Percentiles rank a stretch among this genome's conserved stretches.
These are phyloP conservation scores for Phytophthora europaea DNA, from an alignment of 352 stramenopile genomes.

Conservation along the genomic window DNA sequence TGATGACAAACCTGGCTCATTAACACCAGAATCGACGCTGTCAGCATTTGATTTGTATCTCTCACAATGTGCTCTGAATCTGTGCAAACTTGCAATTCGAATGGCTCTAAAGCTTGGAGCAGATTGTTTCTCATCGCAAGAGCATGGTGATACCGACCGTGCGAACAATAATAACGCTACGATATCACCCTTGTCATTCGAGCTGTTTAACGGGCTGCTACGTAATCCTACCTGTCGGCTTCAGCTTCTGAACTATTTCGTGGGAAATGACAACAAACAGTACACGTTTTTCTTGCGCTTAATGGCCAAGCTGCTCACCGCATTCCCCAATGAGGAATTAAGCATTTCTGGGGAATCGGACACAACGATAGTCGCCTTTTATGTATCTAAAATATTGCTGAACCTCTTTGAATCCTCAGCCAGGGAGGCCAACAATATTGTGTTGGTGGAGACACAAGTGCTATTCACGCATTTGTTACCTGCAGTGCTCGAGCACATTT, in stretches of 20 bases:
- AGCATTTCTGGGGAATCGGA: slow-evolving; percentile 17
- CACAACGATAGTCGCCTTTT: slow-evolving; percentile 38
- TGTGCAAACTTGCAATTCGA: slow-evolving; percentile 66
- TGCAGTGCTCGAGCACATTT: slow-evolving; percentile 46
- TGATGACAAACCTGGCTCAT: neutral
- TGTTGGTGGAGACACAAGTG: slow-evolving; percentile 52
- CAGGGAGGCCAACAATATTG: slow-evolving; percentile 48
- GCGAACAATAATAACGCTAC: slow-evolving; percentile 25
- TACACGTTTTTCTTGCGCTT: slow-evolving; percentile 77
- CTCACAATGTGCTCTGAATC: slow-evolving; percentile 67
- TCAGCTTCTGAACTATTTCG: slow-evolving; percentile 69
- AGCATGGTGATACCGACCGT: slow-evolving; percentile 33
- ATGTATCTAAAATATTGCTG: slow-evolving; percentile 57
- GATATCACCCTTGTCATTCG: slow-evolving; percentile 62
- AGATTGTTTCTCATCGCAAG: slow-evolving; percentile 60
- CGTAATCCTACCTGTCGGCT: slow-evolving; percentile 56
- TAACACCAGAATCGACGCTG: slow-evolving; percentile 23
- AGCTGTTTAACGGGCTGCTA: slow-evolving; percentile 59
- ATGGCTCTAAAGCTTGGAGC: slow-evolving; percentile 75
- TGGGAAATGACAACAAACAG: slow-evolving; percentile 66
- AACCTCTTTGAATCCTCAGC: slow-evolving; percentile 54
- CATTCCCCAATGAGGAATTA: slow-evolving; percentile 59
- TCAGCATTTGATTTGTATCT: slow-evolving; percentile 58
- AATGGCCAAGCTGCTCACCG: slow-evolving; percentile 68
- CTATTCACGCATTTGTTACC: slow-evolving; percentile 69